Percentiles rank a stretch among this genome's conserved stretches.
phyloP scores from a whole-genome alignment of 768 basidiomycete genomes.

The Lactarius hengduanensis region DNA sequence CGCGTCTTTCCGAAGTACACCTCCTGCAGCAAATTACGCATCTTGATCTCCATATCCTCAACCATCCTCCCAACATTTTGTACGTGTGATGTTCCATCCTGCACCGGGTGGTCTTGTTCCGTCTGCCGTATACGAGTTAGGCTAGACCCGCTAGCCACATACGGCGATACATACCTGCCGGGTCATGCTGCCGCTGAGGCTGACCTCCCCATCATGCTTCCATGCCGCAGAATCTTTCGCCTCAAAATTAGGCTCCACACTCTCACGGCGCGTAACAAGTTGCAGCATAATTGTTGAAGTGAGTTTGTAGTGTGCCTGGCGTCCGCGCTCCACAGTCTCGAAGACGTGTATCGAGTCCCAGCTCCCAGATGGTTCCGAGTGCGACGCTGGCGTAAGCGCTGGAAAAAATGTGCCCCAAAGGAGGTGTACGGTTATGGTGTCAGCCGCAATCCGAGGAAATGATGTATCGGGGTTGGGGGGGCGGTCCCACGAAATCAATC shows the following conservation, averaged over 20 bases:
- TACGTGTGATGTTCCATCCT: slow-evolving; percentile 81
- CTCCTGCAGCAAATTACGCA: slow-evolving; percentile 93
- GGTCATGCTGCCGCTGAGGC: slow-evolving; percentile 94
- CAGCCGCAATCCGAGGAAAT: not conserved
- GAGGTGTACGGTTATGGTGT: not conserved
- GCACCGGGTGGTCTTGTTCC: slow-evolving; percentile 83
- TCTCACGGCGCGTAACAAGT: slow-evolving; percentile 54
- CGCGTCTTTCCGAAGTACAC: slow-evolving; percentile 97
- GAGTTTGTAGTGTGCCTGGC: slow-evolving; percentile 94
- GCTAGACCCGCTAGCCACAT: not conserved
- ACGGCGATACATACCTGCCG: slow-evolving; percentile 65
- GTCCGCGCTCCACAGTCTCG: slow-evolving; percentile 86
- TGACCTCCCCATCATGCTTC: slow-evolving; percentile 73
- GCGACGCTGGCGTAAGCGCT: slow-evolving; percentile 60
- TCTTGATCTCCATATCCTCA: slow-evolving; percentile 99
- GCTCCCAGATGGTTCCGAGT: slow-evolving; percentile 71
- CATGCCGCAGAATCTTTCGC: slow-evolving; percentile 41
- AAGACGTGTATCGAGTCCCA: slow-evolving; percentile 99
- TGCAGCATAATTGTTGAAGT: slow-evolving; percentile 98
- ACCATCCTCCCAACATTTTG: slow-evolving; percentile 93
- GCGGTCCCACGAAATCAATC: not conserved
- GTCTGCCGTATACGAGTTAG: slow-evolving; percentile 46
- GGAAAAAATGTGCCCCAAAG: not conserved
- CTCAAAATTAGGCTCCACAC: slow-evolving; percentile 31
- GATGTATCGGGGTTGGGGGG: not conserved